phyloP scores from a whole-genome alignment of 2,329 filamentous ascomycete species.

The Stachybotrys chlorohalonatus region DNA sequence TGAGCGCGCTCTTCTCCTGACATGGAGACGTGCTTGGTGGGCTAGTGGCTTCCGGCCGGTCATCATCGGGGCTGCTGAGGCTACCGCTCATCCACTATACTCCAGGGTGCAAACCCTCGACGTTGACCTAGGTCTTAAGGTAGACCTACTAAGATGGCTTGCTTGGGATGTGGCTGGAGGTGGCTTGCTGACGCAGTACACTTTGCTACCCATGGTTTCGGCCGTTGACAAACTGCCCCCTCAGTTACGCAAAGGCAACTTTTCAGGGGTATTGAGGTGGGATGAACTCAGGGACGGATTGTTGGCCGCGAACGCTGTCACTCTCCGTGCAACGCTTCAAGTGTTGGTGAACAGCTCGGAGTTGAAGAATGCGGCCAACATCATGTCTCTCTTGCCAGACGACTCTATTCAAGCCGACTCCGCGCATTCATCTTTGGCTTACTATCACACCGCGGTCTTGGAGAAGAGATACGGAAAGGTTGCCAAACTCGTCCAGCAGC shows the following conservation, averaged over 20 bases:
- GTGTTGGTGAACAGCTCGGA: constrained; percentile 47
- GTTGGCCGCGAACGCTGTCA: constrained; percentile 59
- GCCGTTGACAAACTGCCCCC: constrained; percentile 63
- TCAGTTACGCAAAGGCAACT: constrained; percentile 68
- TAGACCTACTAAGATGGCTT: constrained; percentile 74
- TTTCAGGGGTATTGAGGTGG: constrained; percentile 64
- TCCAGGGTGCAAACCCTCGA: constrained; percentile 55
- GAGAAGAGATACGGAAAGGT: constrained; percentile 58
- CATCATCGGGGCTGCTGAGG: constrained; percentile 70
- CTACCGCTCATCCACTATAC: constrained; percentile 74
- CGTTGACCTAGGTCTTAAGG: constrained; percentile 53
- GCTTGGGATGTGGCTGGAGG: constrained; percentile 89
- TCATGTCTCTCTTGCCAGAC: constrained; percentile 52
- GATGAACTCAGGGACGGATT: constrained; percentile 62
- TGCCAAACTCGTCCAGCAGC: constrained; percentile 48
- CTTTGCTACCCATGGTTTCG: constrained; percentile 75
- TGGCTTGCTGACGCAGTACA: constrained; percentile 69
- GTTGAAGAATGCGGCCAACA: constrained; percentile 46
- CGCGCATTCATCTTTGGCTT: constrained; percentile 60
- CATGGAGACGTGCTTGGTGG: constrained; percentile 94
- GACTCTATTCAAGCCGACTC: constrained; percentile 58
- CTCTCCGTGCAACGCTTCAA: constrained; percentile 55
- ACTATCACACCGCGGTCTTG: constrained; percentile 61
- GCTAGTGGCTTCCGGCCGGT: constrained; percentile 83
- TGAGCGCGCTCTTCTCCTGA: constrained; percentile 69